Conservation (phyloP, 306 rosid species). For the Acacia melanoxylon region DNA sequence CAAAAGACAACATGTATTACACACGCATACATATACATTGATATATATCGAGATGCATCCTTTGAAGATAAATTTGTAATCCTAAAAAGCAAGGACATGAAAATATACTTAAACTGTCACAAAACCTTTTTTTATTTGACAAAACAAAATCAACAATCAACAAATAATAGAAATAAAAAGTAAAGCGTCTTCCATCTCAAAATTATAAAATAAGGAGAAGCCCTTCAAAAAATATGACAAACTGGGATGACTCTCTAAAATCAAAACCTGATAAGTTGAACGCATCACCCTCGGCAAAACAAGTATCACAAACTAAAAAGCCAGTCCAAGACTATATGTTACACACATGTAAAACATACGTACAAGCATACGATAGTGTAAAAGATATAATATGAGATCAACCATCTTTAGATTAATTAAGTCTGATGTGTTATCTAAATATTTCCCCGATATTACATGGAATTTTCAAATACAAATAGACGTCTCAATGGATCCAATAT, state of each 20-base stretch:
- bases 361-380: not conserved
- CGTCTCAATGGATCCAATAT: not conserved
- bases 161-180: not conserved
- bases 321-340: not conserved
- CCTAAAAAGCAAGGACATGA: not conserved
- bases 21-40: not conserved
- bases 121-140: not conserved
- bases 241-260: not conserved
- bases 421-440: not conserved
- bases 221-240: not conserved
- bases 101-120: not conserved
- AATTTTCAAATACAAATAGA: not conserved
- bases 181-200: slow-evolving; percentile 6
- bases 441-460: not conserved
- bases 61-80: not conserved
- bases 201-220: not conserved
- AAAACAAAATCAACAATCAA: not conserved
- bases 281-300: not conserved
- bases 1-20: not conserved
- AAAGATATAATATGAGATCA: not conserved
- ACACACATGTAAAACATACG: not conserved
- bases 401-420: not conserved
- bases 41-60: not conserved
- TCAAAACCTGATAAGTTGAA: not conserved
- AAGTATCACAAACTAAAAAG: not conserved